These are phyloP conservation scores for Pyrenula massariospora DNA, from an alignment of 495 filamentous ascomycete species.

Conservation along the genomic window DNA sequence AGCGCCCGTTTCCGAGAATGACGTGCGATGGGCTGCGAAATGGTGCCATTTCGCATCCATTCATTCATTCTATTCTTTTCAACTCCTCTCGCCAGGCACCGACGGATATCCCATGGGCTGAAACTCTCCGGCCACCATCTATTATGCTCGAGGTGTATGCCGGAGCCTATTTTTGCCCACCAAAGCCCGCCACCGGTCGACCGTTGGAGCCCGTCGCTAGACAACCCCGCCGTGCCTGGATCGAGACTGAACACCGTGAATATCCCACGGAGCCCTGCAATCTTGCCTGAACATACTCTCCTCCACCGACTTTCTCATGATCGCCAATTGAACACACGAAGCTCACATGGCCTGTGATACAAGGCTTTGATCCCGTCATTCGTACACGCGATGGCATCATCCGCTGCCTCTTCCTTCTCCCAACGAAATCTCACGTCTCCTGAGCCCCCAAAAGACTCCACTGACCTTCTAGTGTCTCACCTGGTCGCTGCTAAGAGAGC, in stretches of 20 bases:
- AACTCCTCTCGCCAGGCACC: background rate
- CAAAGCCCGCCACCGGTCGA: too few relatives aligned
- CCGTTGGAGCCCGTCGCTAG: too few relatives aligned
- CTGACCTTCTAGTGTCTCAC: constrained; percentile 68
- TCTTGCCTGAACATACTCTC: too few relatives aligned
- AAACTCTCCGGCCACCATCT: background rate
- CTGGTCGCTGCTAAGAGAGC: constrained; percentile 85
- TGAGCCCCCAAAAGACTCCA: constrained; percentile 2
- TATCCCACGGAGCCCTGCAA: too few relatives aligned
- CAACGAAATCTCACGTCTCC: constrained; percentile 5
- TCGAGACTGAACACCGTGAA: too few relatives aligned
- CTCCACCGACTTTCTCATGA: too few relatives aligned
- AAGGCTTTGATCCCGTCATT: background rate
- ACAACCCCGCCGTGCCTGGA: too few relatives aligned
- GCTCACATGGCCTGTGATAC: background rate
- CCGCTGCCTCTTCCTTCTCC: constrained; percentile 19
- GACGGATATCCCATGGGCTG: constrained; percentile 1
- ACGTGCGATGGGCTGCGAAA: background rate
- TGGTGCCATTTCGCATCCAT: background rate
- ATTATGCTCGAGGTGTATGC: background rate
- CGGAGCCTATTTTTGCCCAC: background rate
- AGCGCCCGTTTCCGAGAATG: background rate
- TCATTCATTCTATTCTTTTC: too few relatives aligned
- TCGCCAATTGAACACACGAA: background rate
- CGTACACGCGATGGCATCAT: constrained; percentile 18